Percentiles rank a stretch among this genome's conserved stretches.
Evolutionary conservation across 352 stramenopile genomes (phyloP).

Genomic region (Globisporangium nodosum): DNA sequence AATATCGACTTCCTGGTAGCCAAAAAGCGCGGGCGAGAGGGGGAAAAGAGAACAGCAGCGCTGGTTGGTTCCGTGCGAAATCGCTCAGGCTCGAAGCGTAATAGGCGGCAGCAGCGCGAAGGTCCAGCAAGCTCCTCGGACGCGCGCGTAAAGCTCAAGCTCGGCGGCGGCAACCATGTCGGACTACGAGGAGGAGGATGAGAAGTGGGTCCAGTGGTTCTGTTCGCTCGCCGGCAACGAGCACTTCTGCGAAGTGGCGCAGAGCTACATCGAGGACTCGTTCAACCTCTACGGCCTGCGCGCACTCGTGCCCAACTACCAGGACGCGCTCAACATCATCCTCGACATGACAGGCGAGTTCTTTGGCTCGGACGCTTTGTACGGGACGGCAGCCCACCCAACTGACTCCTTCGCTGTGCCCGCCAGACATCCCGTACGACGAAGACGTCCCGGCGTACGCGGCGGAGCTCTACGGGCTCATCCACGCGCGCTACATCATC

Average conservation of each 20-base stretch:
- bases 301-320: slow-evolving; percentile 87
- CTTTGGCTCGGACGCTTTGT: neutral
- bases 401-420: neutral
- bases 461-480: slow-evolving; percentile 86
- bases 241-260: slow-evolving; percentile 89
- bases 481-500: slow-evolving; percentile 89
- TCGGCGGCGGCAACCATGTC: slow-evolving; percentile 37
- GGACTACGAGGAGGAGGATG: slow-evolving; percentile 89
- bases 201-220: slow-evolving; percentile 93
- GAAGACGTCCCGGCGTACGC: slow-evolving; percentile 83
- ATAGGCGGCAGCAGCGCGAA: neutral
- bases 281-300: slow-evolving; percentile 92
- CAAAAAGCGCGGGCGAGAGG: neutral
- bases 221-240: slow-evolving; percentile 90
- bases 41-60: neutral
- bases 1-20: neutral
- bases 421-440: slow-evolving; percentile 82
- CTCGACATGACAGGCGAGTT: slow-evolving; percentile 78
- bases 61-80: neutral
- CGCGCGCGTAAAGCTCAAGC: too few relatives aligned
- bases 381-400: neutral
- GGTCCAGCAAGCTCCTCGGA: neutral
- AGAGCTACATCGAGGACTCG: slow-evolving; percentile 92
- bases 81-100: neutral
- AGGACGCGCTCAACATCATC: slow-evolving; percentile 91